Evolutionary conservation across 805 yeast genomes (phyloP), one percentile per base, ranked within the genome.

Genomic region (Scheffersomyces ergatensis): DNA sequence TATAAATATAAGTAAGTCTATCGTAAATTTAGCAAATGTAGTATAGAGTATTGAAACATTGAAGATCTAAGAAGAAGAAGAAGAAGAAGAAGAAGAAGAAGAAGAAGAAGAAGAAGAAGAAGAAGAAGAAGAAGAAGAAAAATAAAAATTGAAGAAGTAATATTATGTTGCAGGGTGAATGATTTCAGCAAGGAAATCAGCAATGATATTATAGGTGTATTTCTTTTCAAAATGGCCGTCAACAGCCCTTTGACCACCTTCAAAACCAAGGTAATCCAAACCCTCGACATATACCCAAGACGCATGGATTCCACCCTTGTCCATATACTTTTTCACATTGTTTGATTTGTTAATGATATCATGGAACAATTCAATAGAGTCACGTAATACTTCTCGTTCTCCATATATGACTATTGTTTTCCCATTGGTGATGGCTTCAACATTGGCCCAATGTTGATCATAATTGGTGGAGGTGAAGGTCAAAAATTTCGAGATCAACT

Each of bases 291-390:
- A 62, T 24, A 63, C 58, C 41, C 62, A 36, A 2, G 60, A 56
- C 29, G 60, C 69, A 46, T 65, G 70, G 24, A 63, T 57, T 24
- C 70, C 70, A 13, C 69, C 68, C 4, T 51, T 49, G 37, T 65
- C 70, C 11, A 57, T 35, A 26, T 45, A 45, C 2, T 41, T 44
- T 23, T 49, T 45, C 16, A 64, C 37, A 18, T 50, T 48, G 20
- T 54, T 58, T 5, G 51, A 37, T 6, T 41, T 40, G 37, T 58
- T 49, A 29, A 58, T 46, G 17, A 49, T 39, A 5, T 52, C 46
- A 8, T 51, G 33, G 33, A 59, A 62, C 9, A 44, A 47, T 43
- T 62, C 68, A 18, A 59, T 50, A 4, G 64, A 59, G 33, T 55
- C 57, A 31, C 62, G 47, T 21, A 65, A 55, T 7, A 57, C 52